phyloP scores from a whole-genome alignment of 2,329 filamentous ascomycete species.

The Paecilomyces variotii region DNA sequence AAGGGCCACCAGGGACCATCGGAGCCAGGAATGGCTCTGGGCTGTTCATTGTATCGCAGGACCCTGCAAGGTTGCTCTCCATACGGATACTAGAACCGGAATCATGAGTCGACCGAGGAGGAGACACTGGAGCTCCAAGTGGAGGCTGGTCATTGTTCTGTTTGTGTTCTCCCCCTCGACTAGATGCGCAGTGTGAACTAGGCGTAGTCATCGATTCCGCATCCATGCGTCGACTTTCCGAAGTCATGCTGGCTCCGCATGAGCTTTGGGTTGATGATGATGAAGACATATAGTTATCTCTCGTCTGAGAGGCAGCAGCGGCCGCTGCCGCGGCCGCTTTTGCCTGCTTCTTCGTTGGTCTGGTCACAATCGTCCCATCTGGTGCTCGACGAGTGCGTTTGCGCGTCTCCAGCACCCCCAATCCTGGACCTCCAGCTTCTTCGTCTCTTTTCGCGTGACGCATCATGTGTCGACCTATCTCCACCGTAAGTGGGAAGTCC shows the following conservation, averaged over 20 bases:
- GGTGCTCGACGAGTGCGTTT: slow-evolving; percentile 42
- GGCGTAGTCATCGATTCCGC: slow-evolving; percentile 1
- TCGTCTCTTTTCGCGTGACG: slow-evolving; percentile 45
- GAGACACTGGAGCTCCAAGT: slow-evolving; percentile 18
- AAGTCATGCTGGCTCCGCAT: neutral
- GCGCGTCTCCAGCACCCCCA: slow-evolving; percentile 42
- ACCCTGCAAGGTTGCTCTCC: neutral
- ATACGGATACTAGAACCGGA: slow-evolving; percentile 14
- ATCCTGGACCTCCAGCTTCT: slow-evolving; percentile 42
- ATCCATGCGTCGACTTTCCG: neutral
- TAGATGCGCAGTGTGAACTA: neutral
- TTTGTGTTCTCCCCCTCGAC: slow-evolving; percentile 4
- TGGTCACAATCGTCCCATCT: slow-evolving; percentile 41
- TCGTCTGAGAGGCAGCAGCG: slow-evolving; percentile 8
- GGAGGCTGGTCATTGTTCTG: slow-evolving; percentile 4
- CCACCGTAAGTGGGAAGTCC: slow-evolving; percentile 6
- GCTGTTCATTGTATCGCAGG: slow-evolving; percentile 1
- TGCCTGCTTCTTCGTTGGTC: slow-evolving; percentile 20
- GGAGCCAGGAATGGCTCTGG: slow-evolving; percentile 21
- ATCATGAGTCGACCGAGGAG: slow-evolving; percentile 17
- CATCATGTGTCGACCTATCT: slow-evolving; percentile 49
- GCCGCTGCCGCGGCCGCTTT: slow-evolving; percentile 2
- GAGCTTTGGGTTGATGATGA: slow-evolving; percentile 2
- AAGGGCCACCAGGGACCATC: slow-evolving; percentile 22
- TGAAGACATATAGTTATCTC: slow-evolving; percentile 2